These are phyloP conservation scores for Fragilaria crotonensis DNA, from an alignment of 108 stramenopile species.

Conservation along the genomic window DNA sequence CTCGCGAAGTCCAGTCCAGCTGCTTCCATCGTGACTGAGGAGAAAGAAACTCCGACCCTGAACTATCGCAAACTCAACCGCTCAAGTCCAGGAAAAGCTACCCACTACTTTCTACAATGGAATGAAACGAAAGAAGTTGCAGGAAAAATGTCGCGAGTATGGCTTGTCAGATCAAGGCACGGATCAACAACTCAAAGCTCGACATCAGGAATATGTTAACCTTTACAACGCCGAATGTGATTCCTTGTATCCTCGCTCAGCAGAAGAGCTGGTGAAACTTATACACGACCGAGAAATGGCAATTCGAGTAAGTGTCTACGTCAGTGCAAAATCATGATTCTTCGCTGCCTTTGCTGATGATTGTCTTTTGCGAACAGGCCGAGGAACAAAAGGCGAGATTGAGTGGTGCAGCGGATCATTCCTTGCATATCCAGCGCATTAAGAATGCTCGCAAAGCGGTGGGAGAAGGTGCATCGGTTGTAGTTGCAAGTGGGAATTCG, in stretches of 20 bases:
- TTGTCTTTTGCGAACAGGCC: background rate
- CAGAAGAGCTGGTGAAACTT: constrained; percentile 27
- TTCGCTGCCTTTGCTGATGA: background rate
- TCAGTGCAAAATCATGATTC: background rate
- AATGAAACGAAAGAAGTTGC: constrained; percentile 33
- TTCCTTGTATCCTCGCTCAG: constrained; percentile 31
- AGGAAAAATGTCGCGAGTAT: constrained; percentile 31
- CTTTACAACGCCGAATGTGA: constrained; percentile 58
- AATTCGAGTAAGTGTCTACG: background rate
- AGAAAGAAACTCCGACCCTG: background rate
- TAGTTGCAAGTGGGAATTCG: background rate
- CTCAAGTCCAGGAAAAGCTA: background rate
- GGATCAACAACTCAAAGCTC: constrained; percentile 32
- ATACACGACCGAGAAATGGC: constrained; percentile 24
- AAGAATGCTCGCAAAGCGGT: background rate
- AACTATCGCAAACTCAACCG: constrained; percentile 8
- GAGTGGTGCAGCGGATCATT: background rate
- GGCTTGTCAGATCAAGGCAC: constrained; percentile 30
- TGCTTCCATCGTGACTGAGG: too few species aligned
- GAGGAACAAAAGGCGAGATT: background rate
- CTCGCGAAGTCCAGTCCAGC: too few species aligned
- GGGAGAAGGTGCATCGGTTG: too few species aligned
- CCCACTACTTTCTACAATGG: constrained; percentile 18
- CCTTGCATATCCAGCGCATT: background rate
- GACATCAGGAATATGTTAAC: constrained; percentile 37